phyloP scores from a whole-genome alignment of 2,329 filamentous ascomycete genomes.

The Corniculantispora saksenae region DNA sequence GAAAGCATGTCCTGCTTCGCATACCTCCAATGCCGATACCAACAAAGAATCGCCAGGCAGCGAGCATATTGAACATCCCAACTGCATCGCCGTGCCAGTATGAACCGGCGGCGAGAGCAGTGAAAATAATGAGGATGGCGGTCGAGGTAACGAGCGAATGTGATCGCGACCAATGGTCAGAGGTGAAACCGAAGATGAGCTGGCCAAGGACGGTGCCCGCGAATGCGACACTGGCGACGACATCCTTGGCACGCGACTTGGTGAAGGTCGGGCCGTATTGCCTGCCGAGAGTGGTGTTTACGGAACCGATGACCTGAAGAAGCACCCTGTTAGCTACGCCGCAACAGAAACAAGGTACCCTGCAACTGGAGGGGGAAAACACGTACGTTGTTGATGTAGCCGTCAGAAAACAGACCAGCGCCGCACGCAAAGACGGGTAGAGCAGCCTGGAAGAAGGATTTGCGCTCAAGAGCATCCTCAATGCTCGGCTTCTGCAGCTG shows the following conservation, averaged over 20 bases:
- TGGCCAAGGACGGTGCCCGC: conserved; percentile 83
- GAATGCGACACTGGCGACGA: conserved; percentile 81
- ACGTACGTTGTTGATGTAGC: conserved; percentile 82
- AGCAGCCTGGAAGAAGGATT: conserved; percentile 18
- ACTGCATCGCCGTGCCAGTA: conserved; percentile 70
- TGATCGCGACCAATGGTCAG: conserved; percentile 82
- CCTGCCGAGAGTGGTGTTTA: conserved; percentile 70
- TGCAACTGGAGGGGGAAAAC: not conserved
- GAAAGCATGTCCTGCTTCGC: conserved; percentile 25
- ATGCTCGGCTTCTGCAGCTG: conserved; percentile 1
- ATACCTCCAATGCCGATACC: conserved; percentile 75
- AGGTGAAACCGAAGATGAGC: conserved; percentile 76
- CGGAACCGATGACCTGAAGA: conserved; percentile 78
- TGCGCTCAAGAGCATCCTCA: conserved; percentile 16
- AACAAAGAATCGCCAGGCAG: conserved; percentile 82
- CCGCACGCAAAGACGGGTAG: conserved; percentile 83
- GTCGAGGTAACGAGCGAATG: conserved; percentile 81
- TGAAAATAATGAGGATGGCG: conserved; percentile 81
- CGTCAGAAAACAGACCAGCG: conserved; percentile 86
- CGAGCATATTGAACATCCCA: conserved; percentile 74
- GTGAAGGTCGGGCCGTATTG: conserved; percentile 72
- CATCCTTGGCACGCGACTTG: conserved; percentile 67
- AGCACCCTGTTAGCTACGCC: not conserved
- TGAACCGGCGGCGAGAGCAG: conserved; percentile 73
- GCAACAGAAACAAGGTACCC: not conserved